Percentiles rank a stretch among this genome's conserved stretches.
Conservation (phyloP, 2,329 filamentous ascomycete species). For the Xylariaceae sp. region DNA sequence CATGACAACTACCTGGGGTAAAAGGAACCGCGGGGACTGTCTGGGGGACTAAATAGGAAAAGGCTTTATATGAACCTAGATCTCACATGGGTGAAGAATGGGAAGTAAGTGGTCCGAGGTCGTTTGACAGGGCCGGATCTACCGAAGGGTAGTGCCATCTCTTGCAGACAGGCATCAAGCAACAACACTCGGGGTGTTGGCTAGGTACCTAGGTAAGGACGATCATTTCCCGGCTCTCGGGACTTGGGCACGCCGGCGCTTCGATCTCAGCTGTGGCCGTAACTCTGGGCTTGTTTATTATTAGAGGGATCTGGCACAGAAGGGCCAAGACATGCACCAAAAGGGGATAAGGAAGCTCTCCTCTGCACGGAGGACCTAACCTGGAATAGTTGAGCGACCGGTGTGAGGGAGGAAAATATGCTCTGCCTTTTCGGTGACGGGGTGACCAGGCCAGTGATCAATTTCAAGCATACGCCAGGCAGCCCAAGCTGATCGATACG, state of each 20-base stretch:
- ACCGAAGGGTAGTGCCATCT: conserved; percentile 16
- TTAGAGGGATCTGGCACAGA: conserved; percentile 8
- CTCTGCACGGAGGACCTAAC: conserved; percentile 8
- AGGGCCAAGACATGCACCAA: conserved; percentile 5
- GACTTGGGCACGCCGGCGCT: too few species aligned
- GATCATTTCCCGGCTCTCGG: too few species aligned
- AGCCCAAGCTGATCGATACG: conserved; percentile 12
- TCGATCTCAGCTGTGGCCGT: too few species aligned
- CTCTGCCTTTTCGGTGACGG: conserved; percentile 2
- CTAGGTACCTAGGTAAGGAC: too few species aligned
- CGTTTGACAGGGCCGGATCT: conserved; percentile 15
- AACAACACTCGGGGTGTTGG: conserved; percentile 17
- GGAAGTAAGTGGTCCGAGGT: conserved; percentile 7
- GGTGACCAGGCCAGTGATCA: conserved; percentile 11
- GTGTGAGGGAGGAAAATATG: conserved; percentile 10
- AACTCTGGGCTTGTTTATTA: conserved; percentile 8
- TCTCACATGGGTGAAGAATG: conserved; percentile 10
- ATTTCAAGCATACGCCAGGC: too few species aligned
- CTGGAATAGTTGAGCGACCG: conserved; percentile 5
- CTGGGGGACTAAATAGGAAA: conserved; percentile 11
- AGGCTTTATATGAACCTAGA: conserved; percentile 15
- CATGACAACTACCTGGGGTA: too few species aligned
- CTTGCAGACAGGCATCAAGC: conserved; percentile 11
- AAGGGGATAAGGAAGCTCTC: conserved; percentile 2
- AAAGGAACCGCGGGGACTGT: too few species aligned